Evolutionary conservation across 352 stramenopile species (phyloP), one percentile per base, ranked within the genome.

Genomic region (Pythium diclinum): DNA sequence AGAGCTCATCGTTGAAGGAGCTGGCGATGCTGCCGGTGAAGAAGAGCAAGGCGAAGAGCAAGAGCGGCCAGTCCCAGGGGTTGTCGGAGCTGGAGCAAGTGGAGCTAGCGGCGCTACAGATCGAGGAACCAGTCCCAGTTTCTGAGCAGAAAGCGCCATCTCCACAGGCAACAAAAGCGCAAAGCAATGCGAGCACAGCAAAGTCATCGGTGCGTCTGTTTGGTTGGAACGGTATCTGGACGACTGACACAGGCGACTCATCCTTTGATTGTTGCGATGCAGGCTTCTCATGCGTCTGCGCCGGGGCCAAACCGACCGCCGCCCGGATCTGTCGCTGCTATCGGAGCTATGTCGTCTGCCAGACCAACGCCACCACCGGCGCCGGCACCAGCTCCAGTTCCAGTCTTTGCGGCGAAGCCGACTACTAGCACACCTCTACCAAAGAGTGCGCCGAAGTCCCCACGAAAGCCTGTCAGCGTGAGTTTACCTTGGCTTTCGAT

Each of bases 1-100:
- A 91, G 54, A 79, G 74, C n/a, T 71, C 74, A 5, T 65, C 79
- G 62, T 76, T 92, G 6, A 92, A 92, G 63, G 82, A 87, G 55
- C 67, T 92, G 36, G 84, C 84, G 19, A 89, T 92, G 71, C 81
- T 79, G 59, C 76, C 81, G 6, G 70, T 72, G 11, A 90, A 89
- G 72, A 91, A 91, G 65, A 79, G 60, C 62, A 90, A 90, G 65
- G 59, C 36, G 49, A 87, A 85, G 71, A 61, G 6, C n/a, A 53
- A 44, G 40, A 47, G 40, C 40, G 16, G 40, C 6, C 40, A 47
- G 40, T 9, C 40, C 40, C 40, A 47, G 19, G 7, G 40, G 8
- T 25, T 28, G 2, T 16, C 30, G 1, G 48, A 64, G 36, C 55
- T 17, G 14, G 30, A 49, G 36, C 25, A 32, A 16, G 13, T 57